Percentiles rank a stretch among this genome's conserved stretches.
These are phyloP conservation scores for Verticillium nonalfalfae DNA, from an alignment of 2,329 filamentous ascomycete species.

Conservation along the genomic window DNA sequence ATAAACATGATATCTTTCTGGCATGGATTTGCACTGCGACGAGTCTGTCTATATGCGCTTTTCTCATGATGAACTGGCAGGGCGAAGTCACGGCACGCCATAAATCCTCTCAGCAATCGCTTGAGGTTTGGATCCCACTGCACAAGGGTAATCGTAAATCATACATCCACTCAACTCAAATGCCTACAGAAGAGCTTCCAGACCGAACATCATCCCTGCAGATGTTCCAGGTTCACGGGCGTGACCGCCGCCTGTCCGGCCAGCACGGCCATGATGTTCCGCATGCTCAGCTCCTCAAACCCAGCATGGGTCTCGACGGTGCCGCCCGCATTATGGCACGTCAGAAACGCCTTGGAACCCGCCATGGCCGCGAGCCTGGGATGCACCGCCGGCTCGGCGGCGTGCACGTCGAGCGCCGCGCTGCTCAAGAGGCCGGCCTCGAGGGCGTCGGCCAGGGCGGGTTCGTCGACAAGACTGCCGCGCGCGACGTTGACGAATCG, in stretches of 20 bases:
- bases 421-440: slow-evolving; percentile 41
- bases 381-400: slow-evolving; percentile 50
- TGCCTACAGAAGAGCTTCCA: too few species aligned
- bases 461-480: slow-evolving; percentile 59
- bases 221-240: slow-evolving; percentile 55
- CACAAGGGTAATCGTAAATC: neutral
- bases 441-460: slow-evolving; percentile 53
- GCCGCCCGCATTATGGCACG: slow-evolving; percentile 63
- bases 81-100: too few species aligned
- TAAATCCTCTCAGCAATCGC: too few species aligned
- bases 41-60: too few species aligned
- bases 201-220: slow-evolving; percentile 16
- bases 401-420: slow-evolving; percentile 60
- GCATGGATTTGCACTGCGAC: too few species aligned
- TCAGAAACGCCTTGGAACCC: slow-evolving; percentile 44
- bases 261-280: slow-evolving; percentile 58
- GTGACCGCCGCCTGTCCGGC: slow-evolving; percentile 44
- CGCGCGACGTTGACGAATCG: slow-evolving; percentile 62
- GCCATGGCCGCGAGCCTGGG: slow-evolving; percentile 34
- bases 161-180: neutral
- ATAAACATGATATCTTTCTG: neutral
- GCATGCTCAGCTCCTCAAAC: slow-evolving; percentile 61
- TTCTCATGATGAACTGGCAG: too few species aligned
- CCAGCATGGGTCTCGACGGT: slow-evolving; percentile 60
- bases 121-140: slow-evolving; percentile 11